A percentile compares a stretch with the other conserved stretches of the same genome.
Conservation (phyloP, 2,329 filamentous ascomycete species). For the Fusarium chaquense region DNA sequence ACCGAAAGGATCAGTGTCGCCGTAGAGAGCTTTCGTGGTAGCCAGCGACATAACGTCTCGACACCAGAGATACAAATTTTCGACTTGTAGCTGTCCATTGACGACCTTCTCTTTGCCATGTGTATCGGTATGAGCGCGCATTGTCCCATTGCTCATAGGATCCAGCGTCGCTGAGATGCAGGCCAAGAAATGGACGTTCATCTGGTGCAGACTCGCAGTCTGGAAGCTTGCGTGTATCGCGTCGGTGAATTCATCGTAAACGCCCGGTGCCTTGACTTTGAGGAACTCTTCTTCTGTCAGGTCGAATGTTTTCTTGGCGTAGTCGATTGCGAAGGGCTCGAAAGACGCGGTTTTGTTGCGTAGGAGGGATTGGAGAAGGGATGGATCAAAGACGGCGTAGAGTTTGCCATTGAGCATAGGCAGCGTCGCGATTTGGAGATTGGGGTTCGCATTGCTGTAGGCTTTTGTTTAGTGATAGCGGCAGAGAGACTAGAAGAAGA, state of each 20-base stretch:
- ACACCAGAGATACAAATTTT: conserved; percentile 56
- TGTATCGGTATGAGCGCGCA: conserved; percentile 4
- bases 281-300: conserved; percentile 49
- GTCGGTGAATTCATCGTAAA: conserved; percentile 49
- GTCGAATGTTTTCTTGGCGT: conserved; percentile 55
- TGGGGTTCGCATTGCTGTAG: conserved; percentile 43
- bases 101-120: conserved; percentile 24
- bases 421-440: conserved; percentile 56
- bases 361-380: conserved; percentile 54
- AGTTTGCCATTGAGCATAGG: conserved; percentile 58
- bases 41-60: conserved; percentile 55
- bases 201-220: conserved; percentile 51
- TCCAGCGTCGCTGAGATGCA: conserved; percentile 30
- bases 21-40: conserved; percentile 57
- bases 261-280: conserved; percentile 29
- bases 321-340: conserved; percentile 55
- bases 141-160: conserved; percentile 20
- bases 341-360: conserved; percentile 58
- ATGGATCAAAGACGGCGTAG: conserved; percentile 59
- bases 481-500: too few species aligned
- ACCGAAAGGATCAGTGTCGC: conserved; percentile 58
- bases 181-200: conserved; percentile 38
- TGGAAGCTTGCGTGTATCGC: conserved; percentile 51
- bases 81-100: conserved; percentile 45
- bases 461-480: neutral